Evolutionary conservation across 2,329 filamentous ascomycete genomes (phyloP).

Genomic region (Colletotrichum sp.): DNA sequence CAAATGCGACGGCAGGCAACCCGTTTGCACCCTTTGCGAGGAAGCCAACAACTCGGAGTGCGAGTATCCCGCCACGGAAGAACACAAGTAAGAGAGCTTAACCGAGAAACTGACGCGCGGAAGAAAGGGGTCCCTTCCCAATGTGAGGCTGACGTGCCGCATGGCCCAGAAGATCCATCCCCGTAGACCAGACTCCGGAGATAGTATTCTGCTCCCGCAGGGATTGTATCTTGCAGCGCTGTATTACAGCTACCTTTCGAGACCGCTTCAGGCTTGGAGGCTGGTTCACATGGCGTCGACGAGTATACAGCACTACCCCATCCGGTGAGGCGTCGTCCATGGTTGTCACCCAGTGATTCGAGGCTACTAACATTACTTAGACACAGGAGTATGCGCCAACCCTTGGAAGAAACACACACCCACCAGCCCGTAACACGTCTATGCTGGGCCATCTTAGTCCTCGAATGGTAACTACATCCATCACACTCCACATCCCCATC

Average conservation of each 20-base stretch:
- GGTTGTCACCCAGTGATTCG: fast-evolving
- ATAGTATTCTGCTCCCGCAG: not conserved
- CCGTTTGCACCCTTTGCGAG: not conserved
- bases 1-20: not conserved
- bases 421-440: slow-evolving; percentile 23
- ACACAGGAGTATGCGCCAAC: not conserved
- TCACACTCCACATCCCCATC: not conserved
- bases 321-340: not conserved
- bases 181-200: not conserved
- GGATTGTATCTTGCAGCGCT: not conserved
- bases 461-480: slow-evolving; percentile 22
- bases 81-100: not conserved
- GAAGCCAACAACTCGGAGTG: not conserved
- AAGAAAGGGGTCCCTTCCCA: not conserved
- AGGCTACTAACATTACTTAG: not conserved
- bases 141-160: not conserved
- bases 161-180: not conserved
- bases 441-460: slow-evolving; percentile 28
- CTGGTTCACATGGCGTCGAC: slow-evolving; percentile 24
- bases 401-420: not conserved
- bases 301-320: slow-evolving; percentile 22
- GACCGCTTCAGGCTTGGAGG: slow-evolving; percentile 23
- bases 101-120: fast-evolving
- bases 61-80: not conserved
- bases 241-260: not conserved